Conservation (phyloP, 1,284 basidiomycete genomes). For the Apiotrichum sp. region DNA sequence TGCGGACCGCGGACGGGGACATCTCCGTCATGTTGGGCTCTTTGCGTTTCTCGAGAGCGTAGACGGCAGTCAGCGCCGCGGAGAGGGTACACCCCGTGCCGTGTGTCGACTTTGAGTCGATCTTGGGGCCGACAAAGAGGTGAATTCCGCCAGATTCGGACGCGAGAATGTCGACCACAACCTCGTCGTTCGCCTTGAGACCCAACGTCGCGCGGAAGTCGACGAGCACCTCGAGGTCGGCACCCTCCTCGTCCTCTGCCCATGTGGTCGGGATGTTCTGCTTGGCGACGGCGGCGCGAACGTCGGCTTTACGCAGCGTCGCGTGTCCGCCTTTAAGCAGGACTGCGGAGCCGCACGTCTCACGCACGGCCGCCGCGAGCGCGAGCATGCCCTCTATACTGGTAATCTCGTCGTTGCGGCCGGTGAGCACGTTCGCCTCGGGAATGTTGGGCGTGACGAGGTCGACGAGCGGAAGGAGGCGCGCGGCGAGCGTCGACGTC, state of each 20-base stretch:
- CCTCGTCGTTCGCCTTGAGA: slow-evolving; percentile 12
- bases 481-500: slow-evolving; percentile 46
- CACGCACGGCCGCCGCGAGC: slow-evolving; percentile 56
- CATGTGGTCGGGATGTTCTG: not conserved
- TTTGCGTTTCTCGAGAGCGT: slow-evolving; percentile 12
- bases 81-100: slow-evolving; percentile 92
- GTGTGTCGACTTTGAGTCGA: slow-evolving; percentile 72
- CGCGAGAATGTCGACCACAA: slow-evolving; percentile 74
- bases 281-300: slow-evolving; percentile 32
- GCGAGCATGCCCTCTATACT: slow-evolving; percentile 60
- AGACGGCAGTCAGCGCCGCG: slow-evolving; percentile 64
- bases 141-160: slow-evolving; percentile 44
- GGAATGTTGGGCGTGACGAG: slow-evolving; percentile 82
- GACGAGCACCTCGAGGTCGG: slow-evolving; percentile 24
- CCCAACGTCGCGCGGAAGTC: slow-evolving; percentile 14
- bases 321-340: slow-evolving; percentile 88
- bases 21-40: slow-evolving; percentile 48
- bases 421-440: slow-evolving; percentile 61
- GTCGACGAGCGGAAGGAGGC: slow-evolving; percentile 65
- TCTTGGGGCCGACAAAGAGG: slow-evolving; percentile 60
- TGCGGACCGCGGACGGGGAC: slow-evolving; percentile 50
- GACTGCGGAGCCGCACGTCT: slow-evolving; percentile 56
- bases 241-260: slow-evolving; percentile 15
- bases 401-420: slow-evolving; percentile 43
- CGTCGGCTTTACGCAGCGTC: slow-evolving; percentile 50